Base-by-base conservation (phyloP, 768 basidiomycete species). In the Hypholoma sublateritium region DNA sequence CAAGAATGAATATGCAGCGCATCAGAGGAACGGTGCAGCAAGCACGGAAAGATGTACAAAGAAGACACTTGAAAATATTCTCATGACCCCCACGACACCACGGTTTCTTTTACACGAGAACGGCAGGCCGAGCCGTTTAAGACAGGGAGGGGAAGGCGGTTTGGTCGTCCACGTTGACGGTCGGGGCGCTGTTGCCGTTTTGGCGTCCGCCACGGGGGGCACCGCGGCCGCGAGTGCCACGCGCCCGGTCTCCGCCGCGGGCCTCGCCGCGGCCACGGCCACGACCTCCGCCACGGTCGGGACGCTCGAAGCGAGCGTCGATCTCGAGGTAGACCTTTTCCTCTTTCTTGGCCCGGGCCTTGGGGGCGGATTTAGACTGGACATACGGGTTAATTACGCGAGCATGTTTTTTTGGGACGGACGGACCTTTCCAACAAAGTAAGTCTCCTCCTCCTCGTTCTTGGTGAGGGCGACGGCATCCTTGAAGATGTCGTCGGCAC, bases 261-360 rank as follows among this genome's bases (percentile, higher is more conserved):
- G 56, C 62, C 5, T 58, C 82, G 16, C 76, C 77, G 60, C 72
- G 73, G 53, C 77, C 75, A 41, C 63, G 57, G 37, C 82, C 75
- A 60, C 71, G 72, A 50, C 72, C 72, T 50, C 77, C 70, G 25
- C 87, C 83, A 61, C 89, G 84, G n/a, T 78, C 70, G 53, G 93
- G 93, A 62, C 88, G 87, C 43, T 93, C 88, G 70, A 94, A 95
- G 66, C 83, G 90, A 54, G 86, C 91, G 14, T 97, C 93, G 70
- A 98, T 92, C 69, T 96, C 94, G 68, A 98, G 79, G 77, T 80
- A 91, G 65, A 93, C 84, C 73, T 96, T 97, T 72, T 93, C 91
- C 65, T 91, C 87, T 78, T 93, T 93, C 79, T 92, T 88, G 59
- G 83, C 59, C 58, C 85, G 85, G 46, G 79, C 61, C 75, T 91